These are phyloP conservation scores for Nemophila menziesii DNA, from an alignment of 257 asterid genomes.

Conservation along the genomic window DNA sequence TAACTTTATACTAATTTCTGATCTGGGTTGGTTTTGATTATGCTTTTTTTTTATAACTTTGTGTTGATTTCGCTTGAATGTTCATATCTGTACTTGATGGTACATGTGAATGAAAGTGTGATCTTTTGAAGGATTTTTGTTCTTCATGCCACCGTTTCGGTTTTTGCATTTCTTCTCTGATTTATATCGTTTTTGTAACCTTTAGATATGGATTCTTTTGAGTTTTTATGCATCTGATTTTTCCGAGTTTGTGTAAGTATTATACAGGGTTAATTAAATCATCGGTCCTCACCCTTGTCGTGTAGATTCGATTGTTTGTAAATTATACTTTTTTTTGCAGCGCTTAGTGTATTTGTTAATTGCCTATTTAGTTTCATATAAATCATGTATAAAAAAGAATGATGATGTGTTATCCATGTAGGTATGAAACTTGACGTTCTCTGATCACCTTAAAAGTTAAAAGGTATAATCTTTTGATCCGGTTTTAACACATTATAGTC, in stretches of 20 bases:
- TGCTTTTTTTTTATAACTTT: neutral
- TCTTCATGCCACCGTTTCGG: conserved; percentile 34
- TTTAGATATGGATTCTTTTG: conserved; percentile 6
- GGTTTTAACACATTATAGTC: neutral
- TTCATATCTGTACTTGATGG: neutral
- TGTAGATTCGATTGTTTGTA: neutral
- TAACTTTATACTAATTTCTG: conserved; percentile 20
- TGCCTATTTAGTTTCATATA: neutral
- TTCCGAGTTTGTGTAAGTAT: neutral
- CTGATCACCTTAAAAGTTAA: conserved; percentile 25
- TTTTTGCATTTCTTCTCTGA: conserved; percentile 15
- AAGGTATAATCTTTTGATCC: conserved; percentile 9
- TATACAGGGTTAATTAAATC: neutral
- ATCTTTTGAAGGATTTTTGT: conserved; percentile 31
- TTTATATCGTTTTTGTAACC: neutral
- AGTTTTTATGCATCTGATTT: neutral
- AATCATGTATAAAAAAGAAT: neutral
- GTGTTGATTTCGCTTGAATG: neutral
- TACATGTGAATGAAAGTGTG: conserved; percentile 20
- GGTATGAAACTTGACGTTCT: conserved; percentile 34
- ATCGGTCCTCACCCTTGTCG: neutral
- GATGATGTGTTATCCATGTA: conserved; percentile 21
- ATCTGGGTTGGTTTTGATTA: conserved; percentile 13
- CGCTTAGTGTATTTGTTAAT: neutral
- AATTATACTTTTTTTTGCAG: neutral